Evolutionary conservation across 805 yeast species (phyloP), one percentile per base, ranked within the genome.

Genomic region (Yarrowia osloensis): DNA sequence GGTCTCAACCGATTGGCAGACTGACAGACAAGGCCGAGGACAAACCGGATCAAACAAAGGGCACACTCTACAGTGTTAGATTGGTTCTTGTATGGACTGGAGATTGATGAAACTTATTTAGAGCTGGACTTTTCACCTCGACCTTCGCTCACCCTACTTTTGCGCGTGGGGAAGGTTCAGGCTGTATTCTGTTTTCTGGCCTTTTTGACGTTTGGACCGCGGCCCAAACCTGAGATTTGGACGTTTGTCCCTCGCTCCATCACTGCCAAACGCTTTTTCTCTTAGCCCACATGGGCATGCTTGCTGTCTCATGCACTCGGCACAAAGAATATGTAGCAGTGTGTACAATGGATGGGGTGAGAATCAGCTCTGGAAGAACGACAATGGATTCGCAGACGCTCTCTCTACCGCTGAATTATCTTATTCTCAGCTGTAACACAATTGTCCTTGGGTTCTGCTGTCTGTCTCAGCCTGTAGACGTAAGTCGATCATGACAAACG

Each of bases 401-500:
- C 19, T 11, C 31, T 54, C 42, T 13, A 24, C 37, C 4, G 21
- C 59, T 2, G 3, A 22, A 50, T 50, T 19, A 33, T 49, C 55
- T 29, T 49, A 49, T 49, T 50, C 11, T 1, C 19, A 15, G 21
- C 29, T 50, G 57, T 50, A 50, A 29, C 55, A 50, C 40, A 29
- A 29, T 7, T 21, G 28, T 13, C 40, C 40, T 8, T 21, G 37
- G 39, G 61, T 24, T n/a, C 4, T n/a, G 29, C 61, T 54, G 61
- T 54, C 61, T 54, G 44, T 54, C 61, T 35, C 61, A 50, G 40
- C 26, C 40, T 50, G 57, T 31, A 33, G 57, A 50, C 29, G n/a
- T 49, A 49, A 31, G 57, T 15, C 57, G 57, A 54, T 54, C 62
- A 54, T 57, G 47, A 57, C 63, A 57, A 57, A 39, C 63, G 37